Percentiles rank a stretch among this genome's conserved stretches.
Evolutionary conservation across 75 land plant genomes (phyloP).

Genomic region (Pinus albicaulis): DNA sequence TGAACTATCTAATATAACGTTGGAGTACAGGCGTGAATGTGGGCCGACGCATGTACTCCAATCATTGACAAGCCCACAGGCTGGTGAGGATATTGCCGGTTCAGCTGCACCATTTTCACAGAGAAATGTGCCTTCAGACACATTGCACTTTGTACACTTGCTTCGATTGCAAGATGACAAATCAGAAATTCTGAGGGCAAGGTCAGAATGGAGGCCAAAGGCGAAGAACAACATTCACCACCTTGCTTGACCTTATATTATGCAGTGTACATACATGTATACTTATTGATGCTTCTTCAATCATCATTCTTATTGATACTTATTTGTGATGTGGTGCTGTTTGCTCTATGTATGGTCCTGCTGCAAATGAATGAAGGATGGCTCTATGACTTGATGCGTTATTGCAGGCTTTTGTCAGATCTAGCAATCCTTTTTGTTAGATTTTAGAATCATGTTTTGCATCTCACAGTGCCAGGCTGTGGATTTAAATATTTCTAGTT

Average conservation of each 20-base stretch:
- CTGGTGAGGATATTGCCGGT: background rate
- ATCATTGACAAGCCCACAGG: constrained; percentile 31
- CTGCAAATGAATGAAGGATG: no score
- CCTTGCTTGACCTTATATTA: background rate
- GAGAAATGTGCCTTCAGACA: background rate
- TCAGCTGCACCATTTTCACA: background rate
- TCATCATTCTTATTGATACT: no score
- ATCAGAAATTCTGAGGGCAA: constrained; percentile 15
- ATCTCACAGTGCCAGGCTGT: no score
- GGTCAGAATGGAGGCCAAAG: constrained; percentile 19
- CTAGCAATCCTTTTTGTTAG: no score
- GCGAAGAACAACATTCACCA: background rate
- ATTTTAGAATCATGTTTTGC: no score
- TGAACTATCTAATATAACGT: constrained; percentile 26
- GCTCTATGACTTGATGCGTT: no score
- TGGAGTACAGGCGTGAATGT: constrained; percentile 45
- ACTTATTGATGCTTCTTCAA: constrained; percentile 6
- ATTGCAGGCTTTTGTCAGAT: no score
- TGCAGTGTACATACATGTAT: constrained; percentile 15
- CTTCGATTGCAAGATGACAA: constrained; percentile 14
- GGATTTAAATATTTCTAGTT: no score
- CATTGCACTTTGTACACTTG: constrained; percentile 6
- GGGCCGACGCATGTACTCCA: constrained; percentile 31
- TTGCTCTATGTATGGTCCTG: no score
- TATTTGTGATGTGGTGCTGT: no score